Evolutionary conservation across 1,284 basidiomycete genomes (phyloP).

Genomic region (Ceratobasidium sp.): DNA sequence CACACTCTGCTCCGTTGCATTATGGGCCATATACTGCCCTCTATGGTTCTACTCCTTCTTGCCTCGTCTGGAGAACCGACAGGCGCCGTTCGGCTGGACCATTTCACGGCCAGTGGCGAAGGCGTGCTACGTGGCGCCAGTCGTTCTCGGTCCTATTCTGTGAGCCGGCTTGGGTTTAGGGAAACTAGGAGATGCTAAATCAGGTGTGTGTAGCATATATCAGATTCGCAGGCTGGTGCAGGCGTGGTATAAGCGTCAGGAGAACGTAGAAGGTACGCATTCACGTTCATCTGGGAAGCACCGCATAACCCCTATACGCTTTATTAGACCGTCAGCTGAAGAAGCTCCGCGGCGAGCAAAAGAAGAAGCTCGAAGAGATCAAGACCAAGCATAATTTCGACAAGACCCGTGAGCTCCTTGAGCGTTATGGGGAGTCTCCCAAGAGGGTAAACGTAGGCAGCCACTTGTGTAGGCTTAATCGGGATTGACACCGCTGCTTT

Average conservation of each 20-base stretch:
- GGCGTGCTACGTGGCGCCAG: constrained; percentile 66
- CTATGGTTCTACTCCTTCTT: constrained; percentile 84
- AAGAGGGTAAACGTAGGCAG: constrained; percentile 28
- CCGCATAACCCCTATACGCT: background rate
- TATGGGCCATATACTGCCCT: constrained; percentile 84
- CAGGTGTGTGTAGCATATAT: constrained; percentile 71
- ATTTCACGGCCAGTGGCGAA: constrained; percentile 62
- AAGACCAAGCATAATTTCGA: constrained; percentile 99
- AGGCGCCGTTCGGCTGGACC: constrained; percentile 52
- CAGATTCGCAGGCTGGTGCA: constrained; percentile 87
- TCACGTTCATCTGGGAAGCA: constrained; percentile 17
- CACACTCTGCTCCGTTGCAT: constrained; percentile 84
- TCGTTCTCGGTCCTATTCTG: constrained; percentile 84
- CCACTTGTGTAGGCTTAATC: constrained; percentile 17
- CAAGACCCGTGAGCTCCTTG: constrained; percentile 88
- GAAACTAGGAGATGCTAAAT: constrained; percentile 19
- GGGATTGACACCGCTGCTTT: constrained; percentile 23
- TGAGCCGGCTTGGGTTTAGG: constrained; percentile 61
- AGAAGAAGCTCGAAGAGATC: constrained; percentile 92
- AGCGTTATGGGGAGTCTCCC: constrained; percentile 70
- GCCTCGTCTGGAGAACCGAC: constrained; percentile 61
- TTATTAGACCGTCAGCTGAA: constrained; percentile 84
- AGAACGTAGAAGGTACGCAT: constrained; percentile 83
- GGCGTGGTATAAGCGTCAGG: constrained; percentile 88
- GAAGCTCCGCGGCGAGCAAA: constrained; percentile 81